Base-by-base conservation (phyloP, 306 rosid species). In the Pterocarpus macrocarpus region DNA sequence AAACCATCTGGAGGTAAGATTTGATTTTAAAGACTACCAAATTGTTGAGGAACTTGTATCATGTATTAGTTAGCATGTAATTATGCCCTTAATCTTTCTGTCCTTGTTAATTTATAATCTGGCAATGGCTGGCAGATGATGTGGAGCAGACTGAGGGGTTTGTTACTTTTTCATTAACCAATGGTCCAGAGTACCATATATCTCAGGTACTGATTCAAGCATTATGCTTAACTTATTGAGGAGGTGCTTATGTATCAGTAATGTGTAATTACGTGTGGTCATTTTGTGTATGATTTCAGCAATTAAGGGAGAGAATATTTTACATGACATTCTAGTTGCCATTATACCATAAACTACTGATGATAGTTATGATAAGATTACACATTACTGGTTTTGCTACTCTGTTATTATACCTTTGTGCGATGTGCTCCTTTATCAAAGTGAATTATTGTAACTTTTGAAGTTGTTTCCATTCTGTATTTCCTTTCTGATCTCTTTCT, bases 131-230 rank as follows among this genome's bases (percentile, higher is more conserved):
- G n/a, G 81, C 92, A 92, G 99, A 89, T 2, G 90, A 86, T 58
- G 94, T 82, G 14, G 93, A 88, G 82, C 89, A 85, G 86, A 90
- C 95, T 28, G 93, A 88, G 17, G 99, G 99, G 1, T 93, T 82
- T 81, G 93, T 95, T 86, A 89, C 87, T 14, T 91, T 95, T 85
- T 93, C 99, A 1, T 86, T 95, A 74, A 95, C 99, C 33, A 94
- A 89, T 74, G 99, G 99, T 45, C 98, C 99, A 0, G 99, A 93
- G 85, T 95, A 93, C 84, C 97, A 95, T 81, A 65, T 95, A 76
- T 93, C 97, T 13, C 99, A 95, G 99, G 99, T 95, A 73, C 49
- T 14, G 50, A 66, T 80, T 65, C 79, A 35, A 64, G 32, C 22
- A 52, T 39, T 80, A 75, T 47, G 30, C 76, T 68, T 59, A 32